phyloP scores from a whole-genome alignment of 352 stramenopile species.

The Globisporangium uncinulatum region DNA sequence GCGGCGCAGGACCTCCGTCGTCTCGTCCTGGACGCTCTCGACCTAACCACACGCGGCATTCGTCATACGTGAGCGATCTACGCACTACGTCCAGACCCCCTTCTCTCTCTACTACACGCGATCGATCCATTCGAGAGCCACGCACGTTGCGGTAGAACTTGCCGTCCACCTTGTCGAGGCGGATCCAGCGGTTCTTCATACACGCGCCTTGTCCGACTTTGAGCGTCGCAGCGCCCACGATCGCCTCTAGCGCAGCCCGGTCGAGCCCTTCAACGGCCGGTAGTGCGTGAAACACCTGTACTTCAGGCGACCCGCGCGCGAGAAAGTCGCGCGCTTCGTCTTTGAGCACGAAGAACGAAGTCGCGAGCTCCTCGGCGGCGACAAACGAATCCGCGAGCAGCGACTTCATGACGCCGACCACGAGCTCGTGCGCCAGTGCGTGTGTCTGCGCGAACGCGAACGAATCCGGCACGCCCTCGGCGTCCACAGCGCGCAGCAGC shows the following conservation, averaged over 20 bases:
- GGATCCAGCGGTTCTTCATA: slow-evolving; percentile 98
- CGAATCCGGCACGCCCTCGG: slow-evolving; percentile 61
- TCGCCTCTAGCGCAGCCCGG: slow-evolving; percentile 74
- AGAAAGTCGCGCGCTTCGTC: slow-evolving; percentile 85
- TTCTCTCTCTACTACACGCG: too few relatives aligned
- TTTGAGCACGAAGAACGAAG: slow-evolving; percentile 92
- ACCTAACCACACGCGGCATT: slow-evolving; percentile 16
- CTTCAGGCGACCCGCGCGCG: slow-evolving; percentile 67
- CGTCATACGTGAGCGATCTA: too few relatives aligned
- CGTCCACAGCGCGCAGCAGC: slow-evolving; percentile 53
- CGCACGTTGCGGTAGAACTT: slow-evolving; percentile 82
- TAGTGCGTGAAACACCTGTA: slow-evolving; percentile 82
- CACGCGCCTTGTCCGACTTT: slow-evolving; percentile 96
- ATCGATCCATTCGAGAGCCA: not conserved
- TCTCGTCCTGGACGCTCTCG: slow-evolving; percentile 54
- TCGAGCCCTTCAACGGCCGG: slow-evolving; percentile 58
- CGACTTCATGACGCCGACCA: slow-evolving; percentile 96
- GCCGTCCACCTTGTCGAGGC: slow-evolving; percentile 88
- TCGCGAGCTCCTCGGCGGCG: slow-evolving; percentile 57
- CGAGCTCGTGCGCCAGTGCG: slow-evolving; percentile 86
- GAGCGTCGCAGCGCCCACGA: slow-evolving; percentile 79
- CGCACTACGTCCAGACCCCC: too few relatives aligned
- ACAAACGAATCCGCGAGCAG: slow-evolving; percentile 93
- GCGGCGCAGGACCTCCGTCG: slow-evolving; percentile 83
- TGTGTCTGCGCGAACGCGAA: slow-evolving; percentile 75